phyloP scores from a whole-genome alignment of 176 grass and related monocot species.

The Stipa capillata region DNA sequence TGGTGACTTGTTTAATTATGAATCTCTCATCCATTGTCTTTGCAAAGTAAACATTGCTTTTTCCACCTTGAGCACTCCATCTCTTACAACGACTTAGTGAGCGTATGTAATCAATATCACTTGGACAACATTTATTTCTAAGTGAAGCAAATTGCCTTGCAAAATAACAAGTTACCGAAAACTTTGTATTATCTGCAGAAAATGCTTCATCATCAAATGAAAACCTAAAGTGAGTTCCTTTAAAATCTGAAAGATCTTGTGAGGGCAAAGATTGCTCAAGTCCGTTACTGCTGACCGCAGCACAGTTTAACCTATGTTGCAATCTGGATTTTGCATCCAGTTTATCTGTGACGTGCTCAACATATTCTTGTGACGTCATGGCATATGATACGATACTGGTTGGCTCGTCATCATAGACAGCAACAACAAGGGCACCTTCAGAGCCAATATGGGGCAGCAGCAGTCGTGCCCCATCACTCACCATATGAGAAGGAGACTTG shows the following conservation, averaged over 20 bases:
- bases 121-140: slow-evolving; percentile 61
- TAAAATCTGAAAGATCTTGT: slow-evolving; percentile 39
- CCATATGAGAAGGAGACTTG: slow-evolving; percentile 37
- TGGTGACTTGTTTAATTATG: slow-evolving; percentile 89
- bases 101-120: slow-evolving; percentile 66
- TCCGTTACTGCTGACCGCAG: neutral
- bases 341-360: slow-evolving; percentile 32
- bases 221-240: slow-evolving; percentile 59
- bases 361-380: slow-evolving; percentile 57
- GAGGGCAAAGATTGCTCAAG: slow-evolving; percentile 32
- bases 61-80: slow-evolving; percentile 89
- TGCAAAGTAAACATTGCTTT: slow-evolving; percentile 96
- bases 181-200: slow-evolving; percentile 65
- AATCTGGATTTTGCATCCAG: slow-evolving; percentile 11
- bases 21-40: slow-evolving; percentile 94
- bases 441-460: slow-evolving; percentile 55
- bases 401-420: slow-evolving; percentile 90
- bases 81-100: slow-evolving; percentile 81
- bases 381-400: slow-evolving; percentile 81
- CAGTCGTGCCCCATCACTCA: slow-evolving; percentile 60
- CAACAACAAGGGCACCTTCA: slow-evolving; percentile 50
- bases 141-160: slow-evolving; percentile 71
- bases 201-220: slow-evolving; percentile 68
- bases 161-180: slow-evolving; percentile 85
- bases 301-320: slow-evolving; percentile 11